Conservation (phyloP, 352 stramenopile genomes). For the Globisporangium nodosum region DNA sequence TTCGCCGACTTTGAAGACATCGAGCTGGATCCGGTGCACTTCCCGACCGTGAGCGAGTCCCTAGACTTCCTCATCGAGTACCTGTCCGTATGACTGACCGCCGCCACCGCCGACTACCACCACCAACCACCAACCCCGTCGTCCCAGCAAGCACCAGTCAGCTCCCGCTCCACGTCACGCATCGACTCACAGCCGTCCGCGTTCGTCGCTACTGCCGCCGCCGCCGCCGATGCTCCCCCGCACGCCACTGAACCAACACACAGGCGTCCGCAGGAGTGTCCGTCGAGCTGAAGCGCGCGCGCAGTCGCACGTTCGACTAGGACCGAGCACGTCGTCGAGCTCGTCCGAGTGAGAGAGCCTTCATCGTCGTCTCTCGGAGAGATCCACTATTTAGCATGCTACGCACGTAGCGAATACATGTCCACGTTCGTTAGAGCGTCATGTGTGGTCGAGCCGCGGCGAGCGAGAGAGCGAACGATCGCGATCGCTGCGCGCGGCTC, state of each 20-base stretch:
- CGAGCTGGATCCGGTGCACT: conserved; percentile 35
- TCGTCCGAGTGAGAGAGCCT: background rate
- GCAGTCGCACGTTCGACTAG: background rate
- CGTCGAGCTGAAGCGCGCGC: background rate
- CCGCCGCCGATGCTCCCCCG: too few relatives aligned
- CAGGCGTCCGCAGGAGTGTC: background rate
- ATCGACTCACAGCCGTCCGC: background rate
- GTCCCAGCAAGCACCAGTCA: background rate
- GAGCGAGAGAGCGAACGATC: background rate
- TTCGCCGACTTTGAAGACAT: conserved; percentile 45
- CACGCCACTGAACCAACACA: background rate
- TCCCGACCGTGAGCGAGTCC: conserved; percentile 56
- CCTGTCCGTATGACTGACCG: conserved; percentile 26
- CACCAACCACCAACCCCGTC: background rate
- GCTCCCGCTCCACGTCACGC: background rate
- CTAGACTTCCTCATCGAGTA: conserved; percentile 66
- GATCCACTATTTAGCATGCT: conserved; percentile 9
- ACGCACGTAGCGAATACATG: conserved; percentile 9
- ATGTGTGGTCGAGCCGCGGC: conserved; percentile 4
- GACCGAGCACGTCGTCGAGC: background rate
- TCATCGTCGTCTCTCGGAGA: background rate
- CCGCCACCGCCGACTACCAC: background rate
- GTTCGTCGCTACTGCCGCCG: background rate
- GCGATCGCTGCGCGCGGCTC: background rate
- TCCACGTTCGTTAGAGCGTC: conserved; percentile 9